Conservation (phyloP, 257 asterid species). For the Cynanchum wilfordii region DNA sequence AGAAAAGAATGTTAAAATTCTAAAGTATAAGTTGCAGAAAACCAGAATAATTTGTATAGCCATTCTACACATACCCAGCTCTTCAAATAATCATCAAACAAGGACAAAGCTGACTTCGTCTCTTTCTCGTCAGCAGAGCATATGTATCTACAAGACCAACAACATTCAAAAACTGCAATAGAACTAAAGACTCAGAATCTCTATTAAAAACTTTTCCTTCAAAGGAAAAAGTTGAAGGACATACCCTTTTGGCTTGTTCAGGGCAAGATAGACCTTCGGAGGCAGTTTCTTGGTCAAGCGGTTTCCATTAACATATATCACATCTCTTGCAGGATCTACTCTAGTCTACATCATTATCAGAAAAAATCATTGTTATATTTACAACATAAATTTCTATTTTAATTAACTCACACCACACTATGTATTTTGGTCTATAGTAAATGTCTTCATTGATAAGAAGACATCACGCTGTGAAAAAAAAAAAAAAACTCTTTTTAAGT, state of each 20-base stretch:
- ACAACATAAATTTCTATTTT: neutral
- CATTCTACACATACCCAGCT: conserved; percentile 63
- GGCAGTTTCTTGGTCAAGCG: conserved; percentile 86
- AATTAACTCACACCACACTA: neutral
- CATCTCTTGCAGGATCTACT: conserved; percentile 86
- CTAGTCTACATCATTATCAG: conserved; percentile 58
- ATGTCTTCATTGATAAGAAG: neutral
- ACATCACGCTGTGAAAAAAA: neutral
- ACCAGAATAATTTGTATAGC: neutral
- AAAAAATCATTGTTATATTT: conserved; percentile 13
- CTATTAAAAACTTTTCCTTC: conserved; percentile 8
- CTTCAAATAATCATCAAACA: conserved; percentile 70
- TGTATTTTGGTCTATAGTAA: neutral
- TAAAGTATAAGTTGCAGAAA: neutral
- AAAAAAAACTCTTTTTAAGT: neutral
- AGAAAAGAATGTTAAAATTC: neutral
- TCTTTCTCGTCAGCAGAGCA: conserved; percentile 94
- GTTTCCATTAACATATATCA: conserved; percentile 81
- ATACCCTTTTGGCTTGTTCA: conserved; percentile 98
- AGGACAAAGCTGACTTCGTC: conserved; percentile 69
- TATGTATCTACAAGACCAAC: conserved; percentile 61
- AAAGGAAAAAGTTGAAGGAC: conserved; percentile 25
- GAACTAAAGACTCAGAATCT: conserved; percentile 8
- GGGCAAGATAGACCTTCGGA: conserved; percentile 86
- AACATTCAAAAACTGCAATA: conserved; percentile 21